Conservation (phyloP, 768 basidiomycete genomes). For the Russula sp. region DNA sequence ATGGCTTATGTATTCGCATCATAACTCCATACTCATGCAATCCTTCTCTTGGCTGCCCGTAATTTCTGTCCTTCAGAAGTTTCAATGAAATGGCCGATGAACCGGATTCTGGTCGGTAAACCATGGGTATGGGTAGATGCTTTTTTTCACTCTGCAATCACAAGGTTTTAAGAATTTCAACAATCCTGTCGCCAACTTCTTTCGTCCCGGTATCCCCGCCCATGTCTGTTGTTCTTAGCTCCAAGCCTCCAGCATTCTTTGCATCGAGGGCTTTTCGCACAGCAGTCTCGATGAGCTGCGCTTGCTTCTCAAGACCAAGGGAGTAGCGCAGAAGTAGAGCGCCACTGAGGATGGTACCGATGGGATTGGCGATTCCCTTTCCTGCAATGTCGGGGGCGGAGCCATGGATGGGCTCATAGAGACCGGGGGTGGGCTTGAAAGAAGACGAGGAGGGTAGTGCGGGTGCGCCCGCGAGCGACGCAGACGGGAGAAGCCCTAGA, state of each 20-base stretch:
- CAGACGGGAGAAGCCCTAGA: constrained; percentile 91
- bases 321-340: constrained; percentile 95
- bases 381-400: constrained; percentile 96
- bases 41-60: not conserved
- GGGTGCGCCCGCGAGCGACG: constrained; percentile 88
- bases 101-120: not conserved
- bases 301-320: constrained; percentile 79
- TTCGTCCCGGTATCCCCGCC: constrained; percentile 69
- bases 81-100: not conserved
- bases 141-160: constrained; percentile 31
- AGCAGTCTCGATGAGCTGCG: constrained; percentile 81
- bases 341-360: constrained; percentile 90
- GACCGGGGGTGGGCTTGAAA: constrained; percentile 73
- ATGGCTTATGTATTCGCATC: constrained; percentile 10
- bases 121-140: not conserved
- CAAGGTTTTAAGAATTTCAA: constrained; percentile 58
- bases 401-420: constrained; percentile 97
- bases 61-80: not conserved
- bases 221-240: constrained; percentile 78
- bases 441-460: constrained; percentile 43
- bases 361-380: constrained; percentile 86
- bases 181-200: constrained; percentile 79
- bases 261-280: constrained; percentile 84
- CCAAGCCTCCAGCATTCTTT: constrained; percentile 59
- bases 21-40: not conserved